These are phyloP conservation scores for Kwoniella bestiolae DNA, from an alignment of 768 basidiomycete genomes.

Conservation along the genomic window DNA sequence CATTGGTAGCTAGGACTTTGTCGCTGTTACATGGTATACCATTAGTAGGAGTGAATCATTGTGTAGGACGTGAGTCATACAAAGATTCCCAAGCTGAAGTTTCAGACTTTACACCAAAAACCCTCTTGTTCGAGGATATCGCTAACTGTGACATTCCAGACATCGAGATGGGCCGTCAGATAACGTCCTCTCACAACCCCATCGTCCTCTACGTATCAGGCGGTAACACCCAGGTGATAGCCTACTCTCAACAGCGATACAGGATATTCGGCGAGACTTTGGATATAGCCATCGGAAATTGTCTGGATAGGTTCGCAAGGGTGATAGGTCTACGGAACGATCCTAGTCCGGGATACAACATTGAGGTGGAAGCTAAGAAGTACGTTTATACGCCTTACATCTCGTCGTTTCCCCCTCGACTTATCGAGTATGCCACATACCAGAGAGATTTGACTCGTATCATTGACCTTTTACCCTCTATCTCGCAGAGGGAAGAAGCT, in stretches of 20 bases:
- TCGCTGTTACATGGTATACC: conserved; percentile 87
- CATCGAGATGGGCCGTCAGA: conserved; percentile 96
- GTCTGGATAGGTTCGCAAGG: conserved; percentile 93
- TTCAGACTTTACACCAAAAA: too few relatives aligned
- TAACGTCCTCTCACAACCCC: conserved; percentile 92
- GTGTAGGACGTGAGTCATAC: conserved; percentile 93
- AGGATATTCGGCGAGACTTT: conserved; percentile 98
- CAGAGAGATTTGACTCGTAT: too few relatives aligned
- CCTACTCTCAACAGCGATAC: conserved; percentile 95
- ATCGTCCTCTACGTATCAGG: conserved; percentile 98
- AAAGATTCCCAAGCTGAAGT: too few relatives aligned
- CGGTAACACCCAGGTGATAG: conserved; percentile 98
- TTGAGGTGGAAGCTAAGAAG: conserved; percentile 94
- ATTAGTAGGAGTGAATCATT: conserved; percentile 97
- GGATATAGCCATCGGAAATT: conserved; percentile 99
- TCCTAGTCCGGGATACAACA: conserved; percentile 94
- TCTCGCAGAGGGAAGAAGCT: conserved; percentile 75
- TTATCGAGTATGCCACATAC: too few relatives aligned
- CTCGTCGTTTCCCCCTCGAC: too few relatives aligned
- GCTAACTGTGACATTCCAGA: conserved; percentile 68
- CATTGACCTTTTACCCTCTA: too few relatives aligned
- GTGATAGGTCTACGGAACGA: conserved; percentile 94
- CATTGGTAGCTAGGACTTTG: conserved; percentile 87
- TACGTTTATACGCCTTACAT: conserved; percentile 53
- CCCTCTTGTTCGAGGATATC: too few relatives aligned